phyloP scores from a whole-genome alignment of 805 yeast genomes.

The Starmera quercuum region DNA sequence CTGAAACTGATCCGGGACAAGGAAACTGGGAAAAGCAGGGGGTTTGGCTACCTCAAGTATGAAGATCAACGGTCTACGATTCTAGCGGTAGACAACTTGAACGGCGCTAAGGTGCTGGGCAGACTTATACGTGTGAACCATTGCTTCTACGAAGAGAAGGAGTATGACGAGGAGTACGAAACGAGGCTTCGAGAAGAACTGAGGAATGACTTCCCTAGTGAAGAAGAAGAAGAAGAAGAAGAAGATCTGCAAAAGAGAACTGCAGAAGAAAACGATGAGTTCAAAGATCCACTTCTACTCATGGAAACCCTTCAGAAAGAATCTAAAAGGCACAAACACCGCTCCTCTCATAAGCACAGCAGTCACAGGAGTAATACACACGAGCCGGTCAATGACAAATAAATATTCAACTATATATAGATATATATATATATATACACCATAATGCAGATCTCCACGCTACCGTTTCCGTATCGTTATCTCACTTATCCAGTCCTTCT shows the following conservation, averaged over 20 bases:
- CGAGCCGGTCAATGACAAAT: no score
- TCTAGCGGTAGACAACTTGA: conserved; percentile 82
- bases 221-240: conserved; percentile 4
- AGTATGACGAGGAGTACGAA: conserved; percentile 42
- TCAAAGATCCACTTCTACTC: conserved; percentile 17
- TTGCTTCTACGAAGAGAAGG: conserved; percentile 48
- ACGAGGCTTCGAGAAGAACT: conserved; percentile 25
- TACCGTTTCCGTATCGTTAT: no score
- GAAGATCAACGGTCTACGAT: conserved; percentile 75
- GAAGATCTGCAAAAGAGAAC: background rate
- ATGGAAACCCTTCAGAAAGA: conserved; percentile 6
- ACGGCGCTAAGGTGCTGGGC: conserved; percentile 54
- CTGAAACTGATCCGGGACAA: conserved; percentile 61
- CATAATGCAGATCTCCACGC: no score
- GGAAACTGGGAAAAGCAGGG: conserved; percentile 56
- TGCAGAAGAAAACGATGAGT: conserved; percentile 11
- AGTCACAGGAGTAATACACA: no score
- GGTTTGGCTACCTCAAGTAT: conserved; percentile 78
- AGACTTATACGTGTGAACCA: conserved; percentile 60
- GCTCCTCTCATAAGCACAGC: no score
- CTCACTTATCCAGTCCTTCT: conserved; percentile 12
- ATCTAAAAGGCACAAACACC: no score
- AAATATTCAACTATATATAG: no score
- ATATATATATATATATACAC: background rate
- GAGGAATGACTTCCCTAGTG: conserved; percentile 19